These are phyloP conservation scores for Zancudomyces culisetae DNA, from an alignment of 371 early-diverging fungal species.

Conservation along the genomic window DNA sequence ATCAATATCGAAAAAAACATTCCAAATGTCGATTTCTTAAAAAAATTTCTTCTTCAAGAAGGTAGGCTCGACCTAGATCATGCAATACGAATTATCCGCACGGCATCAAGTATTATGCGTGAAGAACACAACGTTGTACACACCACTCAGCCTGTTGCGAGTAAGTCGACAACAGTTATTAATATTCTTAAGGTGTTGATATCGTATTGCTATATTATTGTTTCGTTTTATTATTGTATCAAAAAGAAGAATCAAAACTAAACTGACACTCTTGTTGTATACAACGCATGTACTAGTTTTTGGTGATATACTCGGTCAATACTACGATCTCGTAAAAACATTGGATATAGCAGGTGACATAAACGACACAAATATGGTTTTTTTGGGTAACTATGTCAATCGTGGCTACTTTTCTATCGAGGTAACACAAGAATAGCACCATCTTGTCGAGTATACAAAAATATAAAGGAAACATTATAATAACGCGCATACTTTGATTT, in stretches of 20 bases:
- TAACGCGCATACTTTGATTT: constrained; percentile 3
- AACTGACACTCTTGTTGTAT: neutral
- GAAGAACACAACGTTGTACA: constrained; percentile 68
- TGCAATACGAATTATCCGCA: constrained; percentile 60
- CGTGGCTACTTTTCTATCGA: constrained; percentile 89
- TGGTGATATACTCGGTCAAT: constrained; percentile 99
- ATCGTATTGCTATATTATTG: neutral
- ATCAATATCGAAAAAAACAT: constrained; percentile 31
- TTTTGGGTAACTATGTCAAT: constrained; percentile 96
- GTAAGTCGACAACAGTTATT: constrained; percentile 19
- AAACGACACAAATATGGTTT: constrained; percentile 66
- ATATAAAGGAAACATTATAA: neutral
- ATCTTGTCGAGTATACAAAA: neutral
- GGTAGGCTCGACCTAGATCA: constrained; percentile 83
- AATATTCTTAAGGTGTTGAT: neutral
- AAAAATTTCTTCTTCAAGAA: constrained; percentile 70
- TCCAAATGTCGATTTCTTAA: constrained; percentile 63
- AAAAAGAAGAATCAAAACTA: constrained; percentile 49
- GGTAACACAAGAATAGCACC: constrained; percentile 3
- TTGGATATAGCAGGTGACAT: constrained; percentile 95
- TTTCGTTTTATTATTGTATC: neutral
- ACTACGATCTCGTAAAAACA: constrained; percentile 92
- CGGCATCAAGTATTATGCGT: constrained; percentile 48
- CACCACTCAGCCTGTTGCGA: constrained; percentile 74
- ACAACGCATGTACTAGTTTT: constrained; percentile 29